A percentile compares a stretch with the other conserved stretches of the same genome.
These are phyloP conservation scores for Microcos paniculata DNA, from an alignment of 345 rosid genomes.

Conservation along the genomic window DNA sequence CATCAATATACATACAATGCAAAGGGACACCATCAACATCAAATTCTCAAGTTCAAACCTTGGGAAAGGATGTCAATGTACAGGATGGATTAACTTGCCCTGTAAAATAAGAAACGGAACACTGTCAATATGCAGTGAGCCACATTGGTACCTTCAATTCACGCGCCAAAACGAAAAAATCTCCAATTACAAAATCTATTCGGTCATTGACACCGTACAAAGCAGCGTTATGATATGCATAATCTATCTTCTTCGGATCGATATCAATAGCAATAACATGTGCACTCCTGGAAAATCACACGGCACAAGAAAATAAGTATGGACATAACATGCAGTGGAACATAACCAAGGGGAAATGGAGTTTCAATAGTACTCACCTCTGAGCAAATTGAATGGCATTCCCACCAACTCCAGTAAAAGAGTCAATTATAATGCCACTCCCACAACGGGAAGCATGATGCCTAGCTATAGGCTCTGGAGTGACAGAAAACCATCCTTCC, in stretches of 20 bases:
- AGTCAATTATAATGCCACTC: conserved; percentile 59
- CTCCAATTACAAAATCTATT: conserved; percentile 78
- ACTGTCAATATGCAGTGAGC: neutral
- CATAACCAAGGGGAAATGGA: neutral
- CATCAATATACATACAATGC: neutral
- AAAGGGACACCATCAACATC: neutral
- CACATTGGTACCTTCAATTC: conserved; percentile 55
- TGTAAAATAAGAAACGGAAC: conserved; percentile 7
- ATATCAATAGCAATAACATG: conserved; percentile 80
- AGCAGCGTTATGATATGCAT: conserved; percentile 78
- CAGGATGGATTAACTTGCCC: neutral
- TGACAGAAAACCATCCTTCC: conserved; percentile 99
- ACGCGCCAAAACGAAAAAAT: conserved; percentile 72
- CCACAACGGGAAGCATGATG: conserved; percentile 80
- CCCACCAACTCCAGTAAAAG: conserved; percentile 95
- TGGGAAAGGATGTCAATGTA: neutral
- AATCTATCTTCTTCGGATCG: conserved; percentile 76
- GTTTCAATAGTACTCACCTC: conserved; percentile 38
- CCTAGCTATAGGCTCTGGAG: conserved; percentile 82
- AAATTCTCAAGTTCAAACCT: neutral
- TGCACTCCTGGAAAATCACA: conserved; percentile 52
- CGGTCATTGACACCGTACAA: conserved; percentile 72
- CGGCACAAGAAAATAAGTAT: conserved; percentile 13
- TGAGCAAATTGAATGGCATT: conserved; percentile 87
- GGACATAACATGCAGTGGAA: neutral